Evolutionary conservation across 2,329 filamentous ascomycete species (phyloP).

Genomic region (Arthrobotrys pseudoclavata): DNA sequence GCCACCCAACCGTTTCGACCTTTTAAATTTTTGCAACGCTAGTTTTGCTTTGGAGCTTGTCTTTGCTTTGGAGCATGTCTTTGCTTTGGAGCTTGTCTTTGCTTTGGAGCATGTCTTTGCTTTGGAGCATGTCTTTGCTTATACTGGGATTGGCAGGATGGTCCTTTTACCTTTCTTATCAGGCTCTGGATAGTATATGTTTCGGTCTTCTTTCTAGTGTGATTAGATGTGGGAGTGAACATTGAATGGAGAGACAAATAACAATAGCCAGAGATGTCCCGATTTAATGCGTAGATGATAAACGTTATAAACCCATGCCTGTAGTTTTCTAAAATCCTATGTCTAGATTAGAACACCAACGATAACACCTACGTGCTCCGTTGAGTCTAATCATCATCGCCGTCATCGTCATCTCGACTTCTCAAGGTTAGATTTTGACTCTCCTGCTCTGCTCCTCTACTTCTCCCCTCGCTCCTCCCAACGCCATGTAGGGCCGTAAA

Average conservation of each 20-base stretch:
- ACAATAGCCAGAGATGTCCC: conserved; percentile 5
- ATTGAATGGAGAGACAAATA: conserved; percentile 21
- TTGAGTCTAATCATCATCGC: not conserved
- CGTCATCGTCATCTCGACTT: not conserved
- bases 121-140: conserved; percentile 21
- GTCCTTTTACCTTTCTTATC: conserved; percentile 18
- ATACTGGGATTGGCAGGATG: conserved; percentile 22
- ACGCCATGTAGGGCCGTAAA: conserved; percentile 65
- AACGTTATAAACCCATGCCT: not conserved
- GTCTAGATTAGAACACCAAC: not conserved
- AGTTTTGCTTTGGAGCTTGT: conserved; percentile 24
- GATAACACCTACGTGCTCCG: not conserved
- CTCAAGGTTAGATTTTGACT: not conserved
- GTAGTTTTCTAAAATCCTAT: not conserved
- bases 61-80: conserved; percentile 25
- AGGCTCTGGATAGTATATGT: conserved; percentile 24
- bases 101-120: conserved; percentile 26
- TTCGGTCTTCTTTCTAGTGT: conserved; percentile 1
- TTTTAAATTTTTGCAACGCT: not conserved
- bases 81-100: conserved; percentile 23
- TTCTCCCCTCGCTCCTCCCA: conserved; percentile 34
- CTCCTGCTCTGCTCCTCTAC: conserved; percentile 8
- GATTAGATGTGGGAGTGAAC: conserved; percentile 25
- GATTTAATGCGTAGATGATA: not conserved
- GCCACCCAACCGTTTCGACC: conserved; percentile 3